These are phyloP conservation scores for Diaporthe citriasiana DNA, from an alignment of 2,329 filamentous ascomycete genomes.

Conservation along the genomic window DNA sequence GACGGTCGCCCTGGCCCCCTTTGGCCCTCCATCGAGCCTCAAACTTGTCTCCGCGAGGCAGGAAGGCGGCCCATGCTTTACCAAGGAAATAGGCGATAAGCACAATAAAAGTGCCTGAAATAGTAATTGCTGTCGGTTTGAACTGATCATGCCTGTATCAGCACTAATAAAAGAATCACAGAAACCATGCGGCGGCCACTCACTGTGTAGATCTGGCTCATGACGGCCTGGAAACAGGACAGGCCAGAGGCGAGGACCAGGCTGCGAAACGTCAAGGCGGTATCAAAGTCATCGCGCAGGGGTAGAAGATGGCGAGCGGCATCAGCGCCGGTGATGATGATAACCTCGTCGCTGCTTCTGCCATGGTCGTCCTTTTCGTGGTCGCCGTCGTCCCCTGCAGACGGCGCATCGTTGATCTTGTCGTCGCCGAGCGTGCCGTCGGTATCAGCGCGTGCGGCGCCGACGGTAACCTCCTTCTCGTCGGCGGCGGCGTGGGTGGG, in stretches of 20 bases:
- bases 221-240: conserved; percentile 67
- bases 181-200: conserved; percentile 41
- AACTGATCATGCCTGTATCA: conserved; percentile 54
- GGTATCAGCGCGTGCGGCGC: conserved; percentile 42
- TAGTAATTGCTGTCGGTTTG: conserved; percentile 64
- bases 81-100: conserved; percentile 70
- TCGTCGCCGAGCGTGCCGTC: neutral
- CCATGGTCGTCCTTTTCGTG: conserved; percentile 49
- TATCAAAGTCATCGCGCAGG: conserved; percentile 65
- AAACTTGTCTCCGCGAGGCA: conserved; percentile 66
- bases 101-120: conserved; percentile 69
- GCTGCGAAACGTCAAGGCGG: conserved; percentile 66
- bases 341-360: conserved; percentile 53
- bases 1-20: conserved; percentile 57
- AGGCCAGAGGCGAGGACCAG: conserved; percentile 64
- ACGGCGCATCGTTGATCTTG: conserved; percentile 46
- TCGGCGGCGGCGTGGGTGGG: conserved; percentile 50
- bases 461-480: conserved; percentile 48
- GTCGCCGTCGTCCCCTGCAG: conserved; percentile 42
- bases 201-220: conserved; percentile 69
- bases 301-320: conserved; percentile 64
- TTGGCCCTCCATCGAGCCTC: conserved; percentile 62
- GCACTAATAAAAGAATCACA: neutral
- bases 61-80: conserved; percentile 60
- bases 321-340: conserved; percentile 67